phyloP scores from a whole-genome alignment of 345 rosid species.

The Aurinia saxatilis region DNA sequence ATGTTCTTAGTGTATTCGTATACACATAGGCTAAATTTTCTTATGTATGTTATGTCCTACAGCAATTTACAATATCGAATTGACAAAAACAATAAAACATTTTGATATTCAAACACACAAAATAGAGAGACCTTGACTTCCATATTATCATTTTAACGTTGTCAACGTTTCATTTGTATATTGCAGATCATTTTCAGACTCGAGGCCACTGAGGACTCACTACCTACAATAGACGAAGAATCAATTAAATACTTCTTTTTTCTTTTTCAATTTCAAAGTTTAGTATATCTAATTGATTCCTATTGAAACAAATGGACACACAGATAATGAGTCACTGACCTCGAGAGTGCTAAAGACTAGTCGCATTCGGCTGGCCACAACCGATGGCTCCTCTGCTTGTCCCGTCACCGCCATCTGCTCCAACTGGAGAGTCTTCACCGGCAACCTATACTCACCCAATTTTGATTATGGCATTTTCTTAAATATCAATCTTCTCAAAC shows the following conservation, averaged over 20 bases:
- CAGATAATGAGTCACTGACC: conserved; percentile 35
- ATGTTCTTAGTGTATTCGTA: too few relatives aligned
- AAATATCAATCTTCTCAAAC: not conserved
- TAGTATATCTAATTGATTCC: not conserved
- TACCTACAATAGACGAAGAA: conserved; percentile 41
- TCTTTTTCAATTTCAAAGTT: not conserved
- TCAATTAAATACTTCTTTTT: not conserved
- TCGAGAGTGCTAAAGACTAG: conserved; percentile 86
- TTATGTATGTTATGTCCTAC: not conserved
- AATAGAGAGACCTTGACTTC: not conserved
- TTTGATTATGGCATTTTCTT: not conserved
- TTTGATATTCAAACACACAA: not conserved
- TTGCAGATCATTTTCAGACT: conserved; percentile 27
- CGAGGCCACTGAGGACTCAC: conserved; percentile 96
- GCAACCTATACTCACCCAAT: conserved; percentile 49
- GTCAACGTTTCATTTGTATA: not conserved
- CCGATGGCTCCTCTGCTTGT: conserved; percentile 72
- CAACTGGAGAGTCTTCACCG: conserved; percentile 88
- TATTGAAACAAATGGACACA: too few relatives aligned
- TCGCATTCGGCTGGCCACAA: conserved; percentile 85
- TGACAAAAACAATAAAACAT: not conserved
- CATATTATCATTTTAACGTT: not conserved
- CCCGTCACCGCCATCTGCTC: conserved; percentile 94
- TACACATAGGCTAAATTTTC: too few relatives aligned
- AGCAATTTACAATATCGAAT: not conserved